phyloP scores from a whole-genome alignment of 768 basidiomycete species.

The Tricholoma flavovirens region DNA sequence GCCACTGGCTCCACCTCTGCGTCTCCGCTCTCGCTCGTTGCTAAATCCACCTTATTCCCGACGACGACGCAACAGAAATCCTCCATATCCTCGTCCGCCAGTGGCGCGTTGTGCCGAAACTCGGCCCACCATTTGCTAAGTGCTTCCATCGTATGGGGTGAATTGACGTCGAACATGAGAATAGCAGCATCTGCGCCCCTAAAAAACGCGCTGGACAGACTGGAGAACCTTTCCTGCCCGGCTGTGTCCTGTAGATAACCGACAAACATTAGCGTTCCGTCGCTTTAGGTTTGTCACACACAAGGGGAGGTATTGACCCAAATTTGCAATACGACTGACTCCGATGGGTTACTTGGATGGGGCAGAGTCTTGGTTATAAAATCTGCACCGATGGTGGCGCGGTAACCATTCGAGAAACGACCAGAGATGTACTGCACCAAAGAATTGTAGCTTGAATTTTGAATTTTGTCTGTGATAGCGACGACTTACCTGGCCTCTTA shows the following conservation, averaged over 20 bases:
- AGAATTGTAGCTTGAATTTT: background rate
- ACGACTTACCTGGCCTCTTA: conserved; percentile 60
- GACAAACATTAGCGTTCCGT: background rate
- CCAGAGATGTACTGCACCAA: conserved; percentile 79
- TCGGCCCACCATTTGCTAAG: conserved; percentile 76
- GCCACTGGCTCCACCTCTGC: too few relatives aligned
- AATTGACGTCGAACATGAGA: conserved; percentile 76
- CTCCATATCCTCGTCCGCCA: conserved; percentile 55
- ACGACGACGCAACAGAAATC: conserved; percentile 72
- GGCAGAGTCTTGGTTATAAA: conserved; percentile 75
- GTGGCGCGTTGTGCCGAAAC: conserved; percentile 61
- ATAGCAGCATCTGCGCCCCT: conserved; percentile 79
- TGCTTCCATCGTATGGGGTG: conserved; percentile 51
- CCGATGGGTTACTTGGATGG: conserved; percentile 47
- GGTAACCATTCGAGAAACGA: conserved; percentile 69
- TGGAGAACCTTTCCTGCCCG: conserved; percentile 85
- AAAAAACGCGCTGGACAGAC: conserved; percentile 77
- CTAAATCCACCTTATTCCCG: conserved; percentile 74
- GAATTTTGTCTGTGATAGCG: background rate
- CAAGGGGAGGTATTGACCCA: conserved; percentile 30
- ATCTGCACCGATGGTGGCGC: conserved; percentile 87
- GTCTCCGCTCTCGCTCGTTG: conserved; percentile 21
- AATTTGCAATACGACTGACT: conserved; percentile 63
- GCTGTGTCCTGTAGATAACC: conserved; percentile 64
- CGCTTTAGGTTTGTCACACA: background rate